Conservation (phyloP, 352 stramenopile genomes). For the Bremia lactucae region DNA sequence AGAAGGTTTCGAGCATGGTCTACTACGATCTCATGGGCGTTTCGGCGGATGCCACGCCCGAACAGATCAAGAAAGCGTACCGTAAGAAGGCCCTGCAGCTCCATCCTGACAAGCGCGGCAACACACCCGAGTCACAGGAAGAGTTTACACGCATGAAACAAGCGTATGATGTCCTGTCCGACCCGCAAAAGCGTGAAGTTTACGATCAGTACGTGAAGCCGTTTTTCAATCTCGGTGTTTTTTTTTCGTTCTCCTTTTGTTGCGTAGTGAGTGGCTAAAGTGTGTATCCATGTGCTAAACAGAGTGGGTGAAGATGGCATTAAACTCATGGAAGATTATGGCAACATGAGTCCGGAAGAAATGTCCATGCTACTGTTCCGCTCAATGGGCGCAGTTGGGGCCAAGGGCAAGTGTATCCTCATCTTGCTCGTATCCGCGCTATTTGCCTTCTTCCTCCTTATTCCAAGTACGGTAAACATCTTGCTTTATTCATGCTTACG, state of each 20-base stretch:
- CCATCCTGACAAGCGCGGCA: slow-evolving; percentile 85
- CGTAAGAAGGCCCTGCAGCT: slow-evolving; percentile 85
- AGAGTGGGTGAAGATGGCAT: slow-evolving; percentile 83
- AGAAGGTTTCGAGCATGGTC: slow-evolving; percentile 58
- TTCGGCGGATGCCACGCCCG: slow-evolving; percentile 50
- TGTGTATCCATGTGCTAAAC: background rate
- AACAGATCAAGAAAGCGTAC: slow-evolving; percentile 90
- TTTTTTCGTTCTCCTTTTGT: background rate
- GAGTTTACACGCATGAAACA: slow-evolving; percentile 88
- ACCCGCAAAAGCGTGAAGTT: slow-evolving; percentile 77
- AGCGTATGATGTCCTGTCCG: slow-evolving; percentile 88
- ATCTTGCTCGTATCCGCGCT: slow-evolving; percentile 63
- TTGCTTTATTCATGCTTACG: background rate
- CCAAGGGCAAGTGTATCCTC: slow-evolving; percentile 53
- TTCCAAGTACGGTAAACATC: slow-evolving; percentile 45
- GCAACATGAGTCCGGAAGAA: slow-evolving; percentile 69
- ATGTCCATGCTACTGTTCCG: slow-evolving; percentile 59
- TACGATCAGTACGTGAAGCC: slow-evolving; percentile 61
- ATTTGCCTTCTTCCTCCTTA: slow-evolving; percentile 80
- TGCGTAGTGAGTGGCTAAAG: background rate
- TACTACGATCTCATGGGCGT: slow-evolving; percentile 84
- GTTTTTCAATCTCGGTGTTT: background rate
- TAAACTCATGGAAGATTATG: slow-evolving; percentile 83
- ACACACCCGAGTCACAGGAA: slow-evolving; percentile 72
- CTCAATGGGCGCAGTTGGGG: slow-evolving; percentile 60